Evolutionary conservation across 2,329 filamentous ascomycete genomes (phyloP).

Genomic region (Curvularia sp.): DNA sequence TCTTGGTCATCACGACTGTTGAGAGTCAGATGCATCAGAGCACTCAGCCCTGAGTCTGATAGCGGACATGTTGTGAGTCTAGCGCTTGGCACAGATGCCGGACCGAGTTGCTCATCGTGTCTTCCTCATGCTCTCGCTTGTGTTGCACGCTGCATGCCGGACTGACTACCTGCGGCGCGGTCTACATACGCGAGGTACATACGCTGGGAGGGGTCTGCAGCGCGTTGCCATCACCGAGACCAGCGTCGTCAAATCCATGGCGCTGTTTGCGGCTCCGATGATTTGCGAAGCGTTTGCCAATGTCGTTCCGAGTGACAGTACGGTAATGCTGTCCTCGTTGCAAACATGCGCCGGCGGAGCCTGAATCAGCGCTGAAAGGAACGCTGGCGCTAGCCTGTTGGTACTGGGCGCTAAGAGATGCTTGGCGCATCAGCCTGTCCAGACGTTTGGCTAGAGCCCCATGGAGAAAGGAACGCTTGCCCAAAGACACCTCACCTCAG

Average conservation of each 20-base stretch:
- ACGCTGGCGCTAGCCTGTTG: conserved; percentile 1
- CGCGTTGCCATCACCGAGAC: neutral
- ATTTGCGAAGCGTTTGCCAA: conserved; percentile 9
- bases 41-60: conserved; percentile 1
- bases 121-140: neutral
- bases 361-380: conserved; percentile 6
- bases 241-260: neutral
- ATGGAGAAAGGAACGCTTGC: conserved; percentile 9
- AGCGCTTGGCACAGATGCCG: conserved; percentile 7
- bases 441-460: conserved; percentile 11
- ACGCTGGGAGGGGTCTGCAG: conserved; percentile 1
- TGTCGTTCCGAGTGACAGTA: conserved; percentile 3
- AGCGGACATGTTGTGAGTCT: neutral
- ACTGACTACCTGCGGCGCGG: neutral
- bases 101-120: conserved; percentile 4
- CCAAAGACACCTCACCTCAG: conserved; percentile 1
- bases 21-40: conserved; percentile 4
- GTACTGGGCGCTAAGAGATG: conserved; percentile 6
- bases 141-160: neutral
- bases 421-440: conserved; percentile 3
- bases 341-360: conserved; percentile 2
- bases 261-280: conserved; percentile 3
- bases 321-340: neutral
- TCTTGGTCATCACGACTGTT: conserved; percentile 3
- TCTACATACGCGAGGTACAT: conserved; percentile 5